These are phyloP conservation scores for Tympanopsis confertula DNA, from an alignment of 2,329 filamentous ascomycete species.

Conservation along the genomic window DNA sequence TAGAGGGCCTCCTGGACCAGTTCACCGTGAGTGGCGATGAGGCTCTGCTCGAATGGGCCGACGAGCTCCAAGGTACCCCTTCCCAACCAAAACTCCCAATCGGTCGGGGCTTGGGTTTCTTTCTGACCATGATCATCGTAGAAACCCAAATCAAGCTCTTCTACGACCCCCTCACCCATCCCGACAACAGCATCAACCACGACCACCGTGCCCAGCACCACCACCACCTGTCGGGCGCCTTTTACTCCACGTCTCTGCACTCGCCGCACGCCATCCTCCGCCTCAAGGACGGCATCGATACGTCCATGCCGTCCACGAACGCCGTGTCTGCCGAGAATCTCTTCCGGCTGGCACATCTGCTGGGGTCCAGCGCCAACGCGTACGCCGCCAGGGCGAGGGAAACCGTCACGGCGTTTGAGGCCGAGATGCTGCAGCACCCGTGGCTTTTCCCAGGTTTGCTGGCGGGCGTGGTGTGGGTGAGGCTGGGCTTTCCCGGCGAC, in stretches of 20 bases:
- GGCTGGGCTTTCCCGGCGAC: no score
- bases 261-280: constrained; percentile 67
- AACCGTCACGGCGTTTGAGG: constrained; percentile 76
- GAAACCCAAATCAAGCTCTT: constrained; percentile 67
- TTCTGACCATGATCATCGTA: constrained; percentile 16
- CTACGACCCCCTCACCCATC: constrained; percentile 47
- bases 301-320: constrained; percentile 80
- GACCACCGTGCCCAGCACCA: constrained; percentile 5
- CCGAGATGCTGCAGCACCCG: constrained; percentile 83
- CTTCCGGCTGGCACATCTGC: constrained; percentile 63
- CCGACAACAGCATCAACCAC: constrained; percentile 26
- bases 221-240: constrained; percentile 41
- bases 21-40: constrained; percentile 75
- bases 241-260: constrained; percentile 57
- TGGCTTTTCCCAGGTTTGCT: constrained; percentile 81
- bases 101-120: neutral
- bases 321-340: constrained; percentile 77
- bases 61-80: constrained; percentile 58
- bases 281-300: constrained; percentile 91
- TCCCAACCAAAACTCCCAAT: neutral
- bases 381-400: constrained; percentile 57
- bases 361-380: constrained; percentile 49
- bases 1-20: constrained; percentile 70
- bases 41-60: constrained; percentile 67
- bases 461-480: constrained; percentile 60